Evolutionary conservation across 169 alveolate genomes (phyloP), one percentile per base, ranked within the genome.

Genomic region (Neospora caninum): DNA sequence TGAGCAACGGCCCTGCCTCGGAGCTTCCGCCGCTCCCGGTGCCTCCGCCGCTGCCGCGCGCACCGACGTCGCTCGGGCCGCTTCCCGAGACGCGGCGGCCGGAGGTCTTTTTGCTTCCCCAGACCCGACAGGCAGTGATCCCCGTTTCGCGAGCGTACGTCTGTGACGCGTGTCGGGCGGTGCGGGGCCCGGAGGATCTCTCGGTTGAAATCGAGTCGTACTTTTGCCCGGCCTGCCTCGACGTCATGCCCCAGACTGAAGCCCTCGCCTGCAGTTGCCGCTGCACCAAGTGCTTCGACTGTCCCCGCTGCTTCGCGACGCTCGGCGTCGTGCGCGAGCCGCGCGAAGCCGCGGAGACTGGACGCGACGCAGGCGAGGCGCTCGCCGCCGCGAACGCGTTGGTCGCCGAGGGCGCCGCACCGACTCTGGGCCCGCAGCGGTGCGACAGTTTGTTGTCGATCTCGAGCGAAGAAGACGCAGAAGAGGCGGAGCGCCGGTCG

Each of bases 401-500:
- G 7, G 27, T 18, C 64, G 6, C 42, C 83, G 39, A 34, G 45
- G 45, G 86, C 86, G 82, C 42, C 4, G 82, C 82, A 2, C 34
- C 38, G 82, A 69, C 34, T 31, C 49, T 78, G 27, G 86, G 86
- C 10, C 94, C 94, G 45, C 91, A 91, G 94, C 80, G 94, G 45
- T 91, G 94, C 94, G 94, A 91, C 83, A 91, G 94, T 91, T 41
- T 91, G 91, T 69, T 91, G 70, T 91, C 94, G 39, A 45, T 91
- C 20, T 70, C 91, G 34, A 54, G 87, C 42, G 86, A 54, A 7
- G 94, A 91, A 31, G 94, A 80, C 22, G 91, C n/a, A 31, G 42
- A 9, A 49, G 49, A 41, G 42, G 22, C 18, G 45, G 53, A 10
- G 73, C 91, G 27, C 7, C 31, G 31, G 45, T 29, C 31, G 43